A percentile compares a stretch with the other conserved stretches of the same genome.
Evolutionary conservation across 1,284 basidiomycete species (phyloP).

Genomic region (Tremellales sp.): DNA sequence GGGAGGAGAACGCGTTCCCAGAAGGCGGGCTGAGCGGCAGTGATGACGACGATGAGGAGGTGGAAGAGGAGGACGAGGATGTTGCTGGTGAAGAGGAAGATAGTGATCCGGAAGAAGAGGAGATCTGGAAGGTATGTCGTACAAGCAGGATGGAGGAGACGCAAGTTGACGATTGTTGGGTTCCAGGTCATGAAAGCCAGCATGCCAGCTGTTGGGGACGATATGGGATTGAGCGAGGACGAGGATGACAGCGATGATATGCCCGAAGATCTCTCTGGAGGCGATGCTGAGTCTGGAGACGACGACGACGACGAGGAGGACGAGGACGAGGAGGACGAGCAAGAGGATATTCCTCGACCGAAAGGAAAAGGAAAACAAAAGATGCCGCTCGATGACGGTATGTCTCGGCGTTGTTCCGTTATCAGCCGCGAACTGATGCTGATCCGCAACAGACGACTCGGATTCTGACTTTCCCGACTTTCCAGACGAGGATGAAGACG

Average conservation of each 20-base stretch:
- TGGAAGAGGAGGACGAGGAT: conserved; percentile 41
- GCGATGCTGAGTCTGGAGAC: conserved; percentile 35
- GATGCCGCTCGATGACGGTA: conserved; percentile 1
- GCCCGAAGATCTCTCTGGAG: conserved; percentile 52
- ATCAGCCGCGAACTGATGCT: conserved; percentile 1
- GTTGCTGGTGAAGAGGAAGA: conserved; percentile 43
- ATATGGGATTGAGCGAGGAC: conserved; percentile 63
- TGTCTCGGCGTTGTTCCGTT: conserved; percentile 8
- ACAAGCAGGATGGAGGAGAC: neutral
- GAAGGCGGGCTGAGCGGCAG: too few species aligned
- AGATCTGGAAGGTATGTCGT: conserved; percentile 74
- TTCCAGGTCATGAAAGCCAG: conserved; percentile 74
- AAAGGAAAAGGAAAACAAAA: conserved; percentile 16
- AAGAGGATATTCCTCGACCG: conserved; percentile 7
- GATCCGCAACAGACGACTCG: conserved; percentile 6
- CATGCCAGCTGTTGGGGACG: conserved; percentile 58
- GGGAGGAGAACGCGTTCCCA: conserved; percentile 19
- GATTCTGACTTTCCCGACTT: conserved; percentile 32
- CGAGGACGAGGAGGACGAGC: conserved; percentile 22
- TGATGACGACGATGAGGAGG: conserved; percentile 42
- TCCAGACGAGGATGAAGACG: conserved; percentile 50
- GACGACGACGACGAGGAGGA: conserved; percentile 33
- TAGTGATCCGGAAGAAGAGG: conserved; percentile 58
- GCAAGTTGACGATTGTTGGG: neutral
- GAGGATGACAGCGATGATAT: conserved; percentile 58